A percentile compares a stretch with the other conserved stretches of the same genome.
phyloP scores from a whole-genome alignment of 805 yeast genomes.

The Starmerella scarabaei region DNA sequence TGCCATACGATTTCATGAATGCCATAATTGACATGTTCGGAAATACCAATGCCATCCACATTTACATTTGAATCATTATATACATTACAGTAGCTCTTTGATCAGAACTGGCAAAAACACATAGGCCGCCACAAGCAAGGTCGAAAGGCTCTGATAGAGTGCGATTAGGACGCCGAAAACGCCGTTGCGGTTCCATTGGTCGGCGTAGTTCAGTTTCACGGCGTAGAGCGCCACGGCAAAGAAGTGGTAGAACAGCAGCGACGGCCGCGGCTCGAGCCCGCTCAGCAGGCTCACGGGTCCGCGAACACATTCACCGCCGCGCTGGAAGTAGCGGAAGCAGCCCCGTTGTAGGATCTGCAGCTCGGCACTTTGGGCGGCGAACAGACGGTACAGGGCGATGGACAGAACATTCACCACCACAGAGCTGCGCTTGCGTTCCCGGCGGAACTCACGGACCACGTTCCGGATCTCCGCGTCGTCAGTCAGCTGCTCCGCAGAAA shows the following conservation, averaged over 20 bases:
- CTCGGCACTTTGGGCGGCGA: constrained; percentile 68
- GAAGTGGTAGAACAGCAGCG: constrained; percentile 67
- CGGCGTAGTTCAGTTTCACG: constrained; percentile 52
- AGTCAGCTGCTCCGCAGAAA: constrained; percentile 36
- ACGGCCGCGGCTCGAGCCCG: constrained; percentile 69
- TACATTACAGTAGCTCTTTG: constrained; percentile 22
- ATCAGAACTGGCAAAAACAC: constrained; percentile 69
- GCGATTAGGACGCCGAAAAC: constrained; percentile 55
- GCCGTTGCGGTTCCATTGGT: constrained; percentile 36
- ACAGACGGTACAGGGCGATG: constrained; percentile 75
- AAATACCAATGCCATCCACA: too few relatives aligned
- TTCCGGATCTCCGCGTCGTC: constrained; percentile 46
- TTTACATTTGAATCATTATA: too few relatives aligned
- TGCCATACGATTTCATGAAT: too few relatives aligned
- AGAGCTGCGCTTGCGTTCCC: constrained; percentile 62
- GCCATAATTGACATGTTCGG: too few relatives aligned
- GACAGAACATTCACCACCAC: constrained; percentile 82
- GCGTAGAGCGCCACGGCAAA: constrained; percentile 82
- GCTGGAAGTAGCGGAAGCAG: constrained; percentile 72
- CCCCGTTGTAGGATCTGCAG: constrained; percentile 68
- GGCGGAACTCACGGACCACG: constrained; percentile 55
- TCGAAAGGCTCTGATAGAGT: constrained; percentile 50
- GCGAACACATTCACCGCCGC: constrained; percentile 67
- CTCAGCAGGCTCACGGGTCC: constrained; percentile 75
- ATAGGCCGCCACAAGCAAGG: constrained; percentile 56